Base-by-base conservation (phyloP, 305 asterid species). In the Fraxinus baroniana region DNA sequence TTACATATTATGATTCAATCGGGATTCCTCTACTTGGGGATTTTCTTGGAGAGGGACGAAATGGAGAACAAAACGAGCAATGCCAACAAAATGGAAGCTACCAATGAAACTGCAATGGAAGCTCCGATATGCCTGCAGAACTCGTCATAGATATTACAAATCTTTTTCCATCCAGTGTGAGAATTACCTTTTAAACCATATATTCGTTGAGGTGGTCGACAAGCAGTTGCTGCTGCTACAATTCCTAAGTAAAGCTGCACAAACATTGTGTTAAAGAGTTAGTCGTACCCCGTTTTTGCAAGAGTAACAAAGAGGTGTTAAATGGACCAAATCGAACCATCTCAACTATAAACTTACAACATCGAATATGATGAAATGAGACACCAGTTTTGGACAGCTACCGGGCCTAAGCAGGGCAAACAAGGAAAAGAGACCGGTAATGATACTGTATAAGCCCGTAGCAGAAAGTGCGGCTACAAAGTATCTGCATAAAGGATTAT, bases 1-100 rank as follows among this genome's bases (percentile, higher is more conserved):
- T 7, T 5, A 5, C 28, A 5, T 4, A 4, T 17, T 15, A 12
- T 35, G 37, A 35, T 35, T 35, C 5, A 35, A 35, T 35, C 1
- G 2, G 9, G 37, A 24, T 24, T 66, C 6, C 26, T 79, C 87
- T 83, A 88, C 76, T 84, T 88, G 0, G 95, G 91, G 66, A 93
- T 90, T 83, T 80, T 93, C 86, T 87, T 90, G 30, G 97, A 87
- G 80, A 94, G 87, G 77, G 94, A 88, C 55, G 77, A 73, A 52
- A 92, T 28, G 3, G 97, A 91, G 68, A 93, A 84, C 78, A 90
- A 30, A 84, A 94, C 78, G 17, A 94, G 92, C 79, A 93, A 32
- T 0, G 85, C 79, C 55, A 93, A 85, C 20, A 89, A 71, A 8
- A 88, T 35, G 2, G 92, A 86, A 2, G 90, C 93, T 1, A 91